phyloP scores from a whole-genome alignment of 306 rosid genomes.

The Leucaena leucocephala region DNA sequence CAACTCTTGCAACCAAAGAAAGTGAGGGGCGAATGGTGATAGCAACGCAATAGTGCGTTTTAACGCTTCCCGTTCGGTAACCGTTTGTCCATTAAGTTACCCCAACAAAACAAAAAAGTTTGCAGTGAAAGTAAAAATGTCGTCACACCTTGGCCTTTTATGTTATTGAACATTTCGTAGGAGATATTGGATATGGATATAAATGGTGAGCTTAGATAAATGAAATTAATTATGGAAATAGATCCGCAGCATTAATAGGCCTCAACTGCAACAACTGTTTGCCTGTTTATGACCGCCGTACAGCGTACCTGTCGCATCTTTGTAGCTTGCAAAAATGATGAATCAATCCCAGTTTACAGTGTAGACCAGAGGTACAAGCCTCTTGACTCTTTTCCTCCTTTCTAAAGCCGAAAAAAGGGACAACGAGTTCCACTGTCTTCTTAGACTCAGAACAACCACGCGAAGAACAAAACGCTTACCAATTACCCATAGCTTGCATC shows the following conservation, averaged over 20 bases:
- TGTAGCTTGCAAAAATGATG: neutral
- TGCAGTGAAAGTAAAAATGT: too few relatives aligned
- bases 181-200: neutral
- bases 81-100: too few relatives aligned
- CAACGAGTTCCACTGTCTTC: slow-evolving; percentile 19
- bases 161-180: neutral
- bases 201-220: neutral
- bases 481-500: neutral
- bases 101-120: too few relatives aligned
- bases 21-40: neutral
- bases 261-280: slow-evolving; percentile 10
- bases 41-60: neutral
- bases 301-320: neutral
- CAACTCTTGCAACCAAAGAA: neutral
- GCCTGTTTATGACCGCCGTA: neutral
- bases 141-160: too few relatives aligned
- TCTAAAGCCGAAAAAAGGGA: neutral
- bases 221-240: neutral
- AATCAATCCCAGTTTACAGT: neutral
- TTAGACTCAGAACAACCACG: neutral
- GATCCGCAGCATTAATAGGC: neutral
- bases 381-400: too few relatives aligned
- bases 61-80: neutral
- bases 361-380: neutral
- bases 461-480: neutral